Percentiles rank a stretch among this genome's conserved stretches.
phyloP scores from a whole-genome alignment of 305 asterid species.

The Fraxinus xanthoxyloides region DNA sequence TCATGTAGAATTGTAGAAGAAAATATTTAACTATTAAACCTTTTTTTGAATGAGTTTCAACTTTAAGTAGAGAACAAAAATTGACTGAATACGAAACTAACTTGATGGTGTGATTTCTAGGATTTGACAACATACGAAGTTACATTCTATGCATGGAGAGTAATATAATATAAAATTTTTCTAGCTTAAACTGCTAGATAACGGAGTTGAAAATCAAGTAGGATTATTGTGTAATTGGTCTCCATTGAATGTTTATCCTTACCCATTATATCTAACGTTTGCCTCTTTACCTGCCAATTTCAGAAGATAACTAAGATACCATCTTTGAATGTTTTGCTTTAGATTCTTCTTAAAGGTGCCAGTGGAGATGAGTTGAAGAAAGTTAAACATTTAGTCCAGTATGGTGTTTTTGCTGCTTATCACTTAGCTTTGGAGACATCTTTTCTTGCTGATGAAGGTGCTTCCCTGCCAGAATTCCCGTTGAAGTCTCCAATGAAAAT shows the following conservation, averaged over 20 bases:
- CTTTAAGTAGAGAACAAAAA: not conserved
- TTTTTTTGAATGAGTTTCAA: not conserved
- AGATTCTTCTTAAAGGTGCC: constrained; percentile 85
- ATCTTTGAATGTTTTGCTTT: constrained; percentile 26
- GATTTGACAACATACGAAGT: not conserved
- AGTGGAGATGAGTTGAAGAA: constrained; percentile 79
- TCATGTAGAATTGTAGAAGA: not conserved
- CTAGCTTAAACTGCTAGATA: not conserved
- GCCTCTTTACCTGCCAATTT: not conserved
- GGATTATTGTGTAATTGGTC: not conserved
- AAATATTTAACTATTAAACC: not conserved
- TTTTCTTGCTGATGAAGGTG: constrained; percentile 91
- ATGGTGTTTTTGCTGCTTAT: constrained; percentile 86
- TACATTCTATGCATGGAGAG: not conserved
- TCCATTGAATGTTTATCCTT: not conserved
- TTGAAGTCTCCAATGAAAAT: constrained; percentile 68
- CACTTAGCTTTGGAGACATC: constrained; percentile 84
- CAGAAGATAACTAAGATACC: constrained; percentile 12
- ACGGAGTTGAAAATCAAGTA: constrained; percentile 6
- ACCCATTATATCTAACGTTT: not conserved
- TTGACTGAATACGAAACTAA: not conserved
- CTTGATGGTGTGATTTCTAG: not conserved
- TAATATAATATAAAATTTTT: not conserved
- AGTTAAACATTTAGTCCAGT: constrained; percentile 65
- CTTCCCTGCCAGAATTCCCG: constrained; percentile 72